Conservation (phyloP, 768 basidiomycete species). For the Tylopilus sp. region DNA sequence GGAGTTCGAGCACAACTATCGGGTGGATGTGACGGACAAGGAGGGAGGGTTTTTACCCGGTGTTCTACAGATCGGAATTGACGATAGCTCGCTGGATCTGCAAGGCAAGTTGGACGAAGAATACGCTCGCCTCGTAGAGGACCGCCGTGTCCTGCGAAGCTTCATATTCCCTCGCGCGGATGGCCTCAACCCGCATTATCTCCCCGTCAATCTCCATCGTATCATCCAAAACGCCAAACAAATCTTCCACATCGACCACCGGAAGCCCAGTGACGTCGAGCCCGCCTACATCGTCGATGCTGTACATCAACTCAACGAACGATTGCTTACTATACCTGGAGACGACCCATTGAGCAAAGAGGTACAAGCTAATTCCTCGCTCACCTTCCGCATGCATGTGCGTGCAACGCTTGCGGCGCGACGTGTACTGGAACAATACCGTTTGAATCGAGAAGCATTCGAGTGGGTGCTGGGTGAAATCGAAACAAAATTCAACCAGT, state of each 20-base stretch:
- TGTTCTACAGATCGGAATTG: conserved; percentile 82
- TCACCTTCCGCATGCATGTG: conserved; percentile 91
- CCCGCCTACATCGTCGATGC: conserved; percentile 83
- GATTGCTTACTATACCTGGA: conserved; percentile 88
- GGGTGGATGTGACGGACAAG: conserved; percentile 91
- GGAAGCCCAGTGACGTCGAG: conserved; percentile 90
- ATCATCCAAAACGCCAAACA: conserved; percentile 94
- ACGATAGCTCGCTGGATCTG: conserved; percentile 77
- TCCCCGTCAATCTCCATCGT: conserved; percentile 93
- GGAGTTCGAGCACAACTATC: conserved; percentile 87
- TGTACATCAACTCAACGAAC: conserved; percentile 68
- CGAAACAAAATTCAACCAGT: conserved; percentile 93
- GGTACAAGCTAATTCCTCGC: conserved; percentile 84
- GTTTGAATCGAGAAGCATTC: conserved; percentile 89
- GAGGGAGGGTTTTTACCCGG: conserved; percentile 75
- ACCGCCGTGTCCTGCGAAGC: conserved; percentile 72
- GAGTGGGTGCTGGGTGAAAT: conserved; percentile 96
- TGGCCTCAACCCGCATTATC: conserved; percentile 70
- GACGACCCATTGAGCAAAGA: conserved; percentile 69
- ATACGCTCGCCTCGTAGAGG: conserved; percentile 58
- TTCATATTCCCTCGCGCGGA: conserved; percentile 83
- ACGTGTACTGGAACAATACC: conserved; percentile 82
- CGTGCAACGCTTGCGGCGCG: conserved; percentile 85
- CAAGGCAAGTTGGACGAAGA: conserved; percentile 85
- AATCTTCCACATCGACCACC: conserved; percentile 94